Percentiles rank a stretch among this genome's conserved stretches.
These are phyloP conservation scores for Fomitopsis serialis DNA, from an alignment of 768 basidiomycete species.

Conservation along the genomic window DNA sequence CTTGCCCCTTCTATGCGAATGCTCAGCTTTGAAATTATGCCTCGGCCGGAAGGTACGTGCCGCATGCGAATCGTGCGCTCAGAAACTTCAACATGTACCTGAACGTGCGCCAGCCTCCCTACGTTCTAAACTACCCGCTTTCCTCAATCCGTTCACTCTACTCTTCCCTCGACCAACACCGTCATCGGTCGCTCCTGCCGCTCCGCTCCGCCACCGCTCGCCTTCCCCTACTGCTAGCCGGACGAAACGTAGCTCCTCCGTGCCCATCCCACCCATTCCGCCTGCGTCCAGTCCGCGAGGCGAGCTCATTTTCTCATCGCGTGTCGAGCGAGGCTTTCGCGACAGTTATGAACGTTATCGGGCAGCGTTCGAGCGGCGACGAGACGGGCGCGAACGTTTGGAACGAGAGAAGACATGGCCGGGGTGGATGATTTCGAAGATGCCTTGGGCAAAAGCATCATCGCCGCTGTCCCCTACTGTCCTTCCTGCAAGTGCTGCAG, in stretches of 20 bases:
- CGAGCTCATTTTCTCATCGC: constrained; percentile 94
- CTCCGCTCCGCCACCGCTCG: constrained; percentile 24
- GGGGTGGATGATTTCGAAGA: constrained; percentile 23
- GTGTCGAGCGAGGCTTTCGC: constrained; percentile 75
- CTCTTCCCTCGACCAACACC: constrained; percentile 36
- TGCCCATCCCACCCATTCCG: constrained; percentile 74
- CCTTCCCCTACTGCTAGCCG: constrained; percentile 21
- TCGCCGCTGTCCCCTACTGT: not conserved
- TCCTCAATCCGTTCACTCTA: constrained; percentile 48
- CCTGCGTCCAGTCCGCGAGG: constrained; percentile 88
- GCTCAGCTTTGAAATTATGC: not conserved
- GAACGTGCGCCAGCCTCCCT: constrained; percentile 82
- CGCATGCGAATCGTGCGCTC: constrained; percentile 88
- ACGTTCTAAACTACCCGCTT: constrained; percentile 45
- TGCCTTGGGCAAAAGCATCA: constrained; percentile 20
- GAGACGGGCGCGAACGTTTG: constrained; percentile 56
- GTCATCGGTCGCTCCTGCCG: constrained; percentile 2
- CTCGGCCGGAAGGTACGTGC: constrained; percentile 61
- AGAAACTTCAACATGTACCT: constrained; percentile 95
- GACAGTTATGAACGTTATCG: constrained; percentile 94
- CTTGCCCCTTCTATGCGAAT: not conserved
- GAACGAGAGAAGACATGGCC: constrained; percentile 26
- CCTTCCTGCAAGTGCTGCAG: not conserved
- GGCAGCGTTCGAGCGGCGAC: constrained; percentile 73
- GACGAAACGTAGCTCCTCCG: constrained; percentile 35